Evolutionary conservation across 1,139 yeast genomes (phyloP), one percentile per base, ranked within the genome.

Genomic region (Sugiyamaella sp.): DNA sequence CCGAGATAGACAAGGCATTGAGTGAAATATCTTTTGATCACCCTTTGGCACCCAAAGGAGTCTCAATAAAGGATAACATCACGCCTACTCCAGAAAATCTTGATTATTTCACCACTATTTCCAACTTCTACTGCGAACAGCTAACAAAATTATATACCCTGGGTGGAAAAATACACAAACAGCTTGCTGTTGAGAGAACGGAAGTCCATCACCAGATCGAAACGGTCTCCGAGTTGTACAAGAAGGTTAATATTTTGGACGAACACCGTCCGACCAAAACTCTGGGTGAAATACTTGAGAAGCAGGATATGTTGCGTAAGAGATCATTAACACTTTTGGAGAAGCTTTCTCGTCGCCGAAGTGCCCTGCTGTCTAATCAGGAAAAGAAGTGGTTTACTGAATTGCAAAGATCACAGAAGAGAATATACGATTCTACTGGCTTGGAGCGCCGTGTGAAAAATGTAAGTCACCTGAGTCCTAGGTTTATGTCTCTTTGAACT

Each of bases 371-470:
- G 29, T 71, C 75, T 47, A 66, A 67, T 1, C 66, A 72, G 12
- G 84, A 80, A 60, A 66, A 68, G 56, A 66, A 63, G 32, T 80
- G 82, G 81, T 72, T 75, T 57, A 69, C 64, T 22, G 82, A 78
- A 59, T 66, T 79, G 12, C 70, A 69, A 46, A 64, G 69, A 10
- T 57, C 67, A 29, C 60, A 62, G 42, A 44, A 52, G 12, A 50
- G 51, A n/a, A 52, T 64, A 22, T 55, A 59, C 17, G 53, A 44
- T 10, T 16, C 56, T 9, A 40, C 49, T 22, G 67, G 67, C 1
- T 51, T 64, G 27, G 66, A 61, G n/a, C 46, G 51, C 12, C 60
- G 67, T 2, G 54, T 57, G 29, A 54, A 49, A 16, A 59, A 54
- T 41, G 64, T 62, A 10, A 33, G 57, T 38, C 39, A 37, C 9